Conservation (phyloP, 2,329 filamentous ascomycete genomes). For the Chrysoporthe austroafricana region DNA sequence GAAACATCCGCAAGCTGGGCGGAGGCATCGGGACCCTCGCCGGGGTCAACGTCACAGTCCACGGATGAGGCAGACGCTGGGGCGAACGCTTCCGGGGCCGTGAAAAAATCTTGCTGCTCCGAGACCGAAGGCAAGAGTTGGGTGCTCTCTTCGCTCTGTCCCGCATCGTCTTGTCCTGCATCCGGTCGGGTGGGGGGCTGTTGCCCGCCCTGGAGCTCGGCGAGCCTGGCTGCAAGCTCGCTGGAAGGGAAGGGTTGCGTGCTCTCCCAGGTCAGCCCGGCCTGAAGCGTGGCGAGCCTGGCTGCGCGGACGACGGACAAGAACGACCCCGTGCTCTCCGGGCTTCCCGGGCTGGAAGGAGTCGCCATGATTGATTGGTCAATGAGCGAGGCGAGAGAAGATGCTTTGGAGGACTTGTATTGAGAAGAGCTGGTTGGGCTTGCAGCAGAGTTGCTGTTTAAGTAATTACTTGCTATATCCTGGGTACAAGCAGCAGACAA, state of each 20-base stretch:
- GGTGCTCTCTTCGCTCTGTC: background rate
- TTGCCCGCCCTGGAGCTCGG: background rate
- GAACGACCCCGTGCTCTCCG: too few species aligned
- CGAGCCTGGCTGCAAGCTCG: background rate
- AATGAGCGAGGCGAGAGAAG: background rate
- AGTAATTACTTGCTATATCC: background rate
- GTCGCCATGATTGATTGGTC: background rate
- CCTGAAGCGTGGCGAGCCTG: too few species aligned
- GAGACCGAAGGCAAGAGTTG: background rate
- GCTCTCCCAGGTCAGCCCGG: background rate
- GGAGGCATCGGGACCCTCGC: background rate
- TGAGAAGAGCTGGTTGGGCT: background rate
- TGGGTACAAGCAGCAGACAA: background rate
- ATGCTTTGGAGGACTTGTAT: background rate
- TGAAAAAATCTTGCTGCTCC: background rate
- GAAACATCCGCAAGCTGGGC: background rate
- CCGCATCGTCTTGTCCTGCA: background rate
- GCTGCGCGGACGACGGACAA: too few species aligned
- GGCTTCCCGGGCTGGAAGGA: background rate
- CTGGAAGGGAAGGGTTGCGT: background rate
- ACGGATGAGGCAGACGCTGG: too few species aligned
- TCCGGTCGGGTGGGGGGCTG: background rate
- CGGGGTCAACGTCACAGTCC: background rate
- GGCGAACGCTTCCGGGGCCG: background rate
- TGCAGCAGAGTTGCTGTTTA: background rate